Conservation (phyloP, 768 basidiomycete species). For the Mycena epipterygia region DNA sequence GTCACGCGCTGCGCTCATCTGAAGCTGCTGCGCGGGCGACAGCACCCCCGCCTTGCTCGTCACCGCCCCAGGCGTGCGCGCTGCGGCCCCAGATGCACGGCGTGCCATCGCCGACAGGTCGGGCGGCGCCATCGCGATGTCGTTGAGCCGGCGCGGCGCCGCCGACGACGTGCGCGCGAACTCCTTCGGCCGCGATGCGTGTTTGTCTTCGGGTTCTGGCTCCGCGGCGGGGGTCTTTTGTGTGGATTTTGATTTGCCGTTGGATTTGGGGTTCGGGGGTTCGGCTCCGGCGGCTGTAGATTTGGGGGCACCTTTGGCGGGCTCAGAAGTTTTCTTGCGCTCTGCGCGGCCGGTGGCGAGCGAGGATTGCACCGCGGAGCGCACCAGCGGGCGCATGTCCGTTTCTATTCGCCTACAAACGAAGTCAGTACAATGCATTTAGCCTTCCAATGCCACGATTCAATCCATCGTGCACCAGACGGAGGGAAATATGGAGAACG, state of each 20-base stretch:
- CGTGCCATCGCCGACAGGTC: conserved; percentile 69
- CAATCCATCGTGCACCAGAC: too few species aligned
- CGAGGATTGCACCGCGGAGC: conserved; percentile 70
- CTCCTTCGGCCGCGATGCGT: conserved; percentile 41
- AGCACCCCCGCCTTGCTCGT: conserved; percentile 55
- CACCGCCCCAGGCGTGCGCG: conserved; percentile 33
- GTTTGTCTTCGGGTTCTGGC: conserved; percentile 28
- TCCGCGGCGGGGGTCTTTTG: conserved; percentile 31
- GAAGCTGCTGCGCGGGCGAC: conserved; percentile 80
- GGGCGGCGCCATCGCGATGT: conserved; percentile 79
- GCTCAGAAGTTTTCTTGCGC: conserved; percentile 42
- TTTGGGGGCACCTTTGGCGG: background rate
- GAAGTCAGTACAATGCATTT: too few species aligned
- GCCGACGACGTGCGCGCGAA: conserved; percentile 40
- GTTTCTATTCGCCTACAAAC: conserved; percentile 76
- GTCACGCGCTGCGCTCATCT: conserved; percentile 85
- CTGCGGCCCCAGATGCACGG: conserved; percentile 44
- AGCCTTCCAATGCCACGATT: too few species aligned
- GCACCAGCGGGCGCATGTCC: conserved; percentile 75
- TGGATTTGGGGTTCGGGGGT: conserved; percentile 24
- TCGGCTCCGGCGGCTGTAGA: background rate
- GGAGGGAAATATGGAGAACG: too few species aligned
- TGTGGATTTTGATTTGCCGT: conserved; percentile 40
- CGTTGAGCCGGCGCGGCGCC: conserved; percentile 76
- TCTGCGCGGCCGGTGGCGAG: conserved; percentile 63